phyloP scores from a whole-genome alignment of 371 early-diverging fungal species.

The Ordospora colligata region DNA sequence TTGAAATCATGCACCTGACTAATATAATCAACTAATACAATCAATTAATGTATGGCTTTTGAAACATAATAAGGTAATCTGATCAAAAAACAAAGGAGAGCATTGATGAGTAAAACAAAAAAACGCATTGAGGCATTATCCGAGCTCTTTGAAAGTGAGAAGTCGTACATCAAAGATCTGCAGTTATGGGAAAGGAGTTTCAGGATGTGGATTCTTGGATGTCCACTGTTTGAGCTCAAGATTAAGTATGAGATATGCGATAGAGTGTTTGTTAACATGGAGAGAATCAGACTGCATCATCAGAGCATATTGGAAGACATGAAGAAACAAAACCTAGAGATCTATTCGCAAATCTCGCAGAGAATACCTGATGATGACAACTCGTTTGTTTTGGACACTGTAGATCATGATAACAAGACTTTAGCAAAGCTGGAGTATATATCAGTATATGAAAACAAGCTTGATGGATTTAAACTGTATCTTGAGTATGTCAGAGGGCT shows the following conservation, averaged over 20 bases:
- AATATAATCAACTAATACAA: too few relatives aligned
- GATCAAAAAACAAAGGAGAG: slow-evolving; percentile 22
- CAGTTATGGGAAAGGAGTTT: slow-evolving; percentile 40
- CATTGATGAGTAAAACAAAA: slow-evolving; percentile 4
- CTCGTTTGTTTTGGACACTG: slow-evolving; percentile 13
- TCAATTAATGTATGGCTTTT: neutral
- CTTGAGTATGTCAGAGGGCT: slow-evolving; percentile 34
- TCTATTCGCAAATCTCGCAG: neutral
- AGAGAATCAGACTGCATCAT: slow-evolving; percentile 26
- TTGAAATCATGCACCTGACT: too few relatives aligned
- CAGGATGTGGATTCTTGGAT: slow-evolving; percentile 36
- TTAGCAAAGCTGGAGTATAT: slow-evolving; percentile 40
- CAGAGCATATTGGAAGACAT: slow-evolving; percentile 20
- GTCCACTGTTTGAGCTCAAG: slow-evolving; percentile 12
- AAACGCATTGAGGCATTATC: slow-evolving; percentile 51
- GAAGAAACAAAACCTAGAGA: slow-evolving; percentile 17
- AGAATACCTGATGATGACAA: neutral
- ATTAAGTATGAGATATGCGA: slow-evolving; percentile 40
- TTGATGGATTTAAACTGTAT: slow-evolving; percentile 28
- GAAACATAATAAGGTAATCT: neutral
- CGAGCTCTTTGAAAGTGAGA: slow-evolving; percentile 51
- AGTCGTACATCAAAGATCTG: slow-evolving; percentile 42
- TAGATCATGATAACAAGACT: neutral
- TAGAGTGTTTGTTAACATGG: slow-evolving; percentile 44
- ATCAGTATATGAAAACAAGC: slow-evolving; percentile 31